phyloP scores from a whole-genome alignment of 768 basidiomycete genomes.

The Tulasnella sp. region DNA sequence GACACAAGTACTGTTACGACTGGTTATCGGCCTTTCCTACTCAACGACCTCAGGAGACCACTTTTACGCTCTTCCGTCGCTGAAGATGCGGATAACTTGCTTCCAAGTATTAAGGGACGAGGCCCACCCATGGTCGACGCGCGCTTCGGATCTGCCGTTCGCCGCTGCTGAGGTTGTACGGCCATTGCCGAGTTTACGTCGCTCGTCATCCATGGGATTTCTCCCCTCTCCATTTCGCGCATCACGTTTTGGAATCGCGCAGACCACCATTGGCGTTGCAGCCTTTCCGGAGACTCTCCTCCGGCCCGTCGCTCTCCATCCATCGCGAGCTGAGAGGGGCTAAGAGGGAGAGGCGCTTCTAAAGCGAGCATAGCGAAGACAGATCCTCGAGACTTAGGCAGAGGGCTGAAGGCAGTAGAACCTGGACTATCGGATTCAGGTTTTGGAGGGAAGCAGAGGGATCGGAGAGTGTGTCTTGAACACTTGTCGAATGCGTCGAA shows the following conservation, averaged over 20 bases:
- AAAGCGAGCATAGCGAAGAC: conserved; percentile 50
- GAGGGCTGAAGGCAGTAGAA: conserved; percentile 37
- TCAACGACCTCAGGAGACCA: conserved; percentile 22
- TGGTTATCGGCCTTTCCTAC: conserved; percentile 20
- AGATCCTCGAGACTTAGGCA: conserved; percentile 45
- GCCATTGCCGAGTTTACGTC: conserved; percentile 23
- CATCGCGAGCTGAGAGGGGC: conserved; percentile 64
- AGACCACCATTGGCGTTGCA: conserved; percentile 77
- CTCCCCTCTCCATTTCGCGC: conserved; percentile 52
- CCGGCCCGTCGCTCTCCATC: conserved; percentile 44
- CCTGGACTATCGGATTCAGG: conserved; percentile 1
- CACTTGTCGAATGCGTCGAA: conserved; percentile 58
- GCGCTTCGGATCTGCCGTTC: conserved; percentile 18
- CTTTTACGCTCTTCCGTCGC: conserved; percentile 29
- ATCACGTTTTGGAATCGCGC: conserved; percentile 66
- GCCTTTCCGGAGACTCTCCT: conserved; percentile 54
- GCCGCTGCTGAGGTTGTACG: conserved; percentile 15
- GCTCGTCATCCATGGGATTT: conserved; percentile 34
- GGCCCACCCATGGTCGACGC: conserved; percentile 5
- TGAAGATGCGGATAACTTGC: not conserved
- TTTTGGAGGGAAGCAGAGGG: conserved; percentile 49
- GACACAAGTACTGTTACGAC: not conserved
- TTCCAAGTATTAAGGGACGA: conserved; percentile 26
- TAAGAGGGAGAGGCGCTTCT: conserved; percentile 67
- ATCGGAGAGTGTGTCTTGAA: conserved; percentile 53